These are phyloP conservation scores for Pterulicium gracile DNA, from an alignment of 1,284 basidiomycete species.

Conservation along the genomic window DNA sequence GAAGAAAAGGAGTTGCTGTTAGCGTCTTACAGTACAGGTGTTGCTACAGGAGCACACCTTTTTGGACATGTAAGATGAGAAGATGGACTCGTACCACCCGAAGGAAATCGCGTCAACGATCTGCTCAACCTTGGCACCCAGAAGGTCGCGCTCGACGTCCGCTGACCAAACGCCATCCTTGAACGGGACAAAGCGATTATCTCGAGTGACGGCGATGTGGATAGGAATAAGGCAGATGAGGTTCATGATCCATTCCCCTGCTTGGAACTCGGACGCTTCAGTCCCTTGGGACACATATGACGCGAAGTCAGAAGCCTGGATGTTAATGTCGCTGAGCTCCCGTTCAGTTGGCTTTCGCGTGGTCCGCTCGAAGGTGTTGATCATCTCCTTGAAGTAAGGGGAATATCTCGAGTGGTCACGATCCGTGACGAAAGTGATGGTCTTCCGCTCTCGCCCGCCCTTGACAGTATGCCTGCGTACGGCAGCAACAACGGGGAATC, in stretches of 20 bases:
- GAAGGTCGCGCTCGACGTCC: slow-evolving; percentile 36
- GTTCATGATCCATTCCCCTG: slow-evolving; percentile 54
- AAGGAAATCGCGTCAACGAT: slow-evolving; percentile 47
- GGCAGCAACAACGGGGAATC: slow-evolving; percentile 48
- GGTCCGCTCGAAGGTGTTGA: slow-evolving; percentile 31
- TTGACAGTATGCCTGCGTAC: slow-evolving; percentile 36
- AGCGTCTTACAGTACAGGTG: slow-evolving; percentile 3
- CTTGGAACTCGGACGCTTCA: slow-evolving; percentile 27
- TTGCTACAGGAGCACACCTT: slow-evolving; percentile 26
- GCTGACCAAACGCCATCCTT: slow-evolving; percentile 45
- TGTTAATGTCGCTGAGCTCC: slow-evolving; percentile 23
- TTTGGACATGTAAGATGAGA: slow-evolving; percentile 48
- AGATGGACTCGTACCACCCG: slow-evolving; percentile 58
- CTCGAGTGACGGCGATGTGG: slow-evolving; percentile 44
- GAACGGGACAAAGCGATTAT: slow-evolving; percentile 49
- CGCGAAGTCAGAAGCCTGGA: slow-evolving; percentile 15
- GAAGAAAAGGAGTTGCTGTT: too few relatives aligned
- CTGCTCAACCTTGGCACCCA: slow-evolving; percentile 46
- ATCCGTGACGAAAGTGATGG: slow-evolving; percentile 35
- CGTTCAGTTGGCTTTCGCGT: slow-evolving; percentile 42
- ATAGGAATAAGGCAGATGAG: slow-evolving; percentile 54
- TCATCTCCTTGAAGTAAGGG: slow-evolving; percentile 33
- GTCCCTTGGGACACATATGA: slow-evolving; percentile 9
- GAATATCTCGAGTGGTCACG: slow-evolving; percentile 22
- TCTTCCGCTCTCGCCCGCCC: slow-evolving; percentile 17